Evolutionary conservation across 495 filamentous ascomycete genomes (phyloP).

Genomic region (Hypoxylon lienhwacheense): DNA sequence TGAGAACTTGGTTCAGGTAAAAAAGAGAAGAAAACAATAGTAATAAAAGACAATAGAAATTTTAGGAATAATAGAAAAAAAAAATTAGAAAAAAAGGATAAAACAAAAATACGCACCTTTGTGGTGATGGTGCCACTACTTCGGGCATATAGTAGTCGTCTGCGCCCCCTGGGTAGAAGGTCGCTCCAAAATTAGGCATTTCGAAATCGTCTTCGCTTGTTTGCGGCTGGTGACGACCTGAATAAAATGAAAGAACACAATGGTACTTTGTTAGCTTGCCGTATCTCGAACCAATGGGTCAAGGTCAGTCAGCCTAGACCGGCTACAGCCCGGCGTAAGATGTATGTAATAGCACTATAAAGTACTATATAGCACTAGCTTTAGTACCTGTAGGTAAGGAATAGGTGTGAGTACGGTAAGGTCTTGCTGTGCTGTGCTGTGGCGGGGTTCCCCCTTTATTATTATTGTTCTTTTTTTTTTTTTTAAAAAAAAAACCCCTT

Average conservation of each 20-base stretch:
- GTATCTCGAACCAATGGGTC: conserved; percentile 17
- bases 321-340: conserved; percentile 21
- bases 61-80: background rate
- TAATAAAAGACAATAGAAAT: background rate
- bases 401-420: conserved; percentile 10
- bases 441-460: conserved; percentile 7
- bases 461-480: background rate
- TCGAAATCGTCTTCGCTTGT: conserved; percentile 47
- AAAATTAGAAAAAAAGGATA: conserved; percentile 22
- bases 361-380: background rate
- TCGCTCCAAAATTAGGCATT: conserved; percentile 68
- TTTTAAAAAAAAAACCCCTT: too few species aligned
- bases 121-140: conserved; percentile 70
- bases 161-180: conserved; percentile 83
- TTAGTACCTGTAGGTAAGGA: conserved; percentile 1
- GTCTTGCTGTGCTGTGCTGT: background rate
- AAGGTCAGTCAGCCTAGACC: conserved; percentile 5
- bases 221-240: conserved; percentile 44
- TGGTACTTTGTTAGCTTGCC: conserved; percentile 36
- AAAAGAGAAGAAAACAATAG: background rate
- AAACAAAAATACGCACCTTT: conserved; percentile 91
- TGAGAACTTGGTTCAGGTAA: background rate
- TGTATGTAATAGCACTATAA: background rate
- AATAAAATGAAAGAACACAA: conserved; percentile 44
- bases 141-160: conserved; percentile 85